These are phyloP conservation scores for Eucalyptus polyanthemos DNA, from an alignment of 345 rosid species.

Conservation along the genomic window DNA sequence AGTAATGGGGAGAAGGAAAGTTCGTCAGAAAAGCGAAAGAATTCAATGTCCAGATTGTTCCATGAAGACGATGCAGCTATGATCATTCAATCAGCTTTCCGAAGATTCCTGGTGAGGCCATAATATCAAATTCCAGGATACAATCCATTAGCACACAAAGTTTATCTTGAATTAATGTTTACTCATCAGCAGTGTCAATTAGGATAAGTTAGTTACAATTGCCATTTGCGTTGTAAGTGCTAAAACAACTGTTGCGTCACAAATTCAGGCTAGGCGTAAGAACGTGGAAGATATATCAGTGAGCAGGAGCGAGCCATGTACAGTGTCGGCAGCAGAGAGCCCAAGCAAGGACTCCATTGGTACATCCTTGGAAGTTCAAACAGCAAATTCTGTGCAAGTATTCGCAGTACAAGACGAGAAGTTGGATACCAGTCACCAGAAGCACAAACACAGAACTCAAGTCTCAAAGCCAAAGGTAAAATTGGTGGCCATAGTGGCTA, in stretches of 20 bases:
- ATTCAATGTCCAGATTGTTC: conserved; percentile 37
- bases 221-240: neutral
- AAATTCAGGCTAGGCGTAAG: conserved; percentile 11
- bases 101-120: conserved; percentile 40
- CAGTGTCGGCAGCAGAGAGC: conserved; percentile 9
- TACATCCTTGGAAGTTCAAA: conserved; percentile 68
- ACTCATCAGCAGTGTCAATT: neutral
- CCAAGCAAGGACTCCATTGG: conserved; percentile 44
- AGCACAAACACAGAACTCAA: conserved; percentile 37
- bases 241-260: neutral
- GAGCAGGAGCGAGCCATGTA: neutral
- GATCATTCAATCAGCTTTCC: conserved; percentile 63
- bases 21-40: conserved; percentile 8
- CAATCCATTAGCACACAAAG: neutral
- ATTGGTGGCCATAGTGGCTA: neutral
- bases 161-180: neutral
- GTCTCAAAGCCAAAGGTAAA: conserved; percentile 45
- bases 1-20: conserved; percentile 4
- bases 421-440: conserved; percentile 2
- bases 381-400: conserved; percentile 41
- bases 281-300: neutral
- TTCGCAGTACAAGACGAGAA: conserved; percentile 23
- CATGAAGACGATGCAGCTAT: conserved; percentile 68
- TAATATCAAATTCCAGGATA: neutral
- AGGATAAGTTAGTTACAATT: neutral